These are phyloP conservation scores for Trichopus zeylanicus DNA, from an alignment of 116 monocot species.

Conservation along the genomic window DNA sequence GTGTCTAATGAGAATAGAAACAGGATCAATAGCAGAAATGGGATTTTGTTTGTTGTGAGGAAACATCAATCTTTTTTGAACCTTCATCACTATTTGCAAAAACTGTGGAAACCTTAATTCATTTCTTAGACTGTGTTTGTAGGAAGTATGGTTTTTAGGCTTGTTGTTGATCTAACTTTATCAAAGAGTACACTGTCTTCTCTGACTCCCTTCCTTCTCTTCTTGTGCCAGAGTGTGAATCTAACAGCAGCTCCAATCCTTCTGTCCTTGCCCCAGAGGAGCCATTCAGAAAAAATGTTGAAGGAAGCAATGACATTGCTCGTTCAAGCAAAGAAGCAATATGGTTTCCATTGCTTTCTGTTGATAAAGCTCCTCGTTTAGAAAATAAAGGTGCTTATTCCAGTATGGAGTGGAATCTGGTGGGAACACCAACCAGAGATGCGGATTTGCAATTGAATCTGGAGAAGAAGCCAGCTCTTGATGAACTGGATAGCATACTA, in stretches of 20 bases:
- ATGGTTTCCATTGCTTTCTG: slow-evolving; percentile 21
- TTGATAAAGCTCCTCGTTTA: slow-evolving; percentile 18
- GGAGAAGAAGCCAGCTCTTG: slow-evolving; percentile 49
- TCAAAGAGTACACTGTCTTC: not conserved
- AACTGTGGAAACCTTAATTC: too few species aligned
- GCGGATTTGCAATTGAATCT: slow-evolving; percentile 15
- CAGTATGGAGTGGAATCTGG: slow-evolving; percentile 6
- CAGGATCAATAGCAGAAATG: too few species aligned
- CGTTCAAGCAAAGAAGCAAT: slow-evolving; percentile 22
- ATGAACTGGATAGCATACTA: slow-evolving; percentile 71
- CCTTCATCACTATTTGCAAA: too few species aligned
- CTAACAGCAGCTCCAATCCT: slow-evolving; percentile 27
- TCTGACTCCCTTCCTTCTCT: not conserved
- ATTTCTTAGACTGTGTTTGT: too few species aligned
- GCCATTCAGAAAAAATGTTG: slow-evolving; percentile 13
- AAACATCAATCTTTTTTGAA: too few species aligned
- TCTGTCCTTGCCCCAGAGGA: slow-evolving; percentile 18
- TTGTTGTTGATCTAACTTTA: not conserved
- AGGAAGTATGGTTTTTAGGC: too few species aligned
- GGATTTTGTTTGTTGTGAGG: too few species aligned
- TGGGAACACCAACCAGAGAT: slow-evolving; percentile 15
- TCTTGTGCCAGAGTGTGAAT: slow-evolving; percentile 46
- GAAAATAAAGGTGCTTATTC: slow-evolving; percentile 17
- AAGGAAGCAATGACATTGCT: slow-evolving; percentile 23
- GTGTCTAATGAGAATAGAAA: too few species aligned